phyloP scores from a whole-genome alignment of 306 rosid species.

The Cucurbita maxima region DNA sequence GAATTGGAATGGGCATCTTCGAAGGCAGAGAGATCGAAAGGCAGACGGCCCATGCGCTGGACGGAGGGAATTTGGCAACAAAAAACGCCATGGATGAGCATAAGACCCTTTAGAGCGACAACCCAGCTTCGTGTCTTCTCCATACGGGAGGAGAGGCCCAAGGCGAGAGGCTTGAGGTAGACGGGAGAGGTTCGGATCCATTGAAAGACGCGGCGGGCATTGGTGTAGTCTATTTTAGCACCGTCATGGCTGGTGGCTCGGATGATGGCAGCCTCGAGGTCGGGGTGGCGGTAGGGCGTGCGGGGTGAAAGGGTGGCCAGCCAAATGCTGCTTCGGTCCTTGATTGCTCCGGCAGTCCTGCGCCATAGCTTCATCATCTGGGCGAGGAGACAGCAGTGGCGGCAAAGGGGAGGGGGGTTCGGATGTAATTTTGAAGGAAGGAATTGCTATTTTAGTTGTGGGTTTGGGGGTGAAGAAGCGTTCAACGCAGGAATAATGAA shows the following conservation, averaged over 20 bases:
- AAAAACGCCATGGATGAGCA: slow-evolving; percentile 72
- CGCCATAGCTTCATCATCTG: slow-evolving; percentile 53
- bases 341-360: slow-evolving; percentile 46
- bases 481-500: neutral
- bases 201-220: slow-evolving; percentile 49
- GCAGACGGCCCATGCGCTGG: slow-evolving; percentile 43
- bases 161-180: slow-evolving; percentile 34
- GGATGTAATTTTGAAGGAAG: neutral
- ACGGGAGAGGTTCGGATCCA: slow-evolving; percentile 56
- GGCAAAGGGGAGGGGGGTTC: neutral
- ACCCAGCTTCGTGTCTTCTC: slow-evolving; percentile 55
- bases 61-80: slow-evolving; percentile 30
- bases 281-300: slow-evolving; percentile 36
- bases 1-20: slow-evolving; percentile 16
- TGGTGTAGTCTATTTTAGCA: slow-evolving; percentile 30
- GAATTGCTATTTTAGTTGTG: neutral
- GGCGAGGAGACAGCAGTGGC: neutral
- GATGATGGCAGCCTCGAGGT: slow-evolving; percentile 43
- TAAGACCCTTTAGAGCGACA: slow-evolving; percentile 72
- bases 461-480: neutral
- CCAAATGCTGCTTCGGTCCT: slow-evolving; percentile 65
- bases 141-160: slow-evolving; percentile 40
- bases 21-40: slow-evolving; percentile 58
- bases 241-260: slow-evolving; percentile 84
- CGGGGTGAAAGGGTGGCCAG: slow-evolving; percentile 28